phyloP scores from a whole-genome alignment of 108 stramenopile species.

The Nannochloropsis oceanica region DNA sequence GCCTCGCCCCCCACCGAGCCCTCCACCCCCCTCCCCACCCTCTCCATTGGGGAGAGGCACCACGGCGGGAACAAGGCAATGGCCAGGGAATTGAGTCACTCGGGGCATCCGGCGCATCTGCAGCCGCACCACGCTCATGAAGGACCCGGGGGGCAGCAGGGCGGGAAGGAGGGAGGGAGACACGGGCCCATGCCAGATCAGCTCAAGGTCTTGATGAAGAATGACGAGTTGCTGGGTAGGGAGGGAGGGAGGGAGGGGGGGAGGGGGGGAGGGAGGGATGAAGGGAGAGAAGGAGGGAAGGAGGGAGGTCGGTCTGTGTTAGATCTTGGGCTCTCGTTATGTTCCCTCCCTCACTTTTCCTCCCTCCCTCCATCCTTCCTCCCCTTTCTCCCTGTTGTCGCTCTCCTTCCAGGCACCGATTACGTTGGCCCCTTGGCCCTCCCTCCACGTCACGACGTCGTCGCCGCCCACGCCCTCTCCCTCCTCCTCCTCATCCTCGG shows the following conservation, averaged over 20 bases:
- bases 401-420: neutral
- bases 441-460: neutral
- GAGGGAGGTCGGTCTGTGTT: too few relatives aligned
- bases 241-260: neutral
- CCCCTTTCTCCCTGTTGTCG: neutral
- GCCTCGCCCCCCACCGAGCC: neutral
- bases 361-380: too few relatives aligned
- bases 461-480: neutral
- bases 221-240: neutral
- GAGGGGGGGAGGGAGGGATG: too few relatives aligned
- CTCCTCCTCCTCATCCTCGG: neutral
- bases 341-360: too few relatives aligned
- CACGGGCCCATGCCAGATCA: too few relatives aligned
- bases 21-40: neutral
- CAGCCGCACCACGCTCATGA: neutral
- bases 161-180: neutral
- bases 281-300: too few relatives aligned
- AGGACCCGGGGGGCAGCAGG: neutral
- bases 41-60: neutral
- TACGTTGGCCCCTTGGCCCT: neutral
- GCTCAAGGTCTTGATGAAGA: neutral
- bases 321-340: too few relatives aligned
- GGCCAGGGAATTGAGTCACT: too few relatives aligned
- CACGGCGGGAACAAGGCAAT: too few relatives aligned
- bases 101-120: neutral